phyloP scores from a whole-genome alignment of 73 alveolate species.

The Stentor coeruleus region DNA sequence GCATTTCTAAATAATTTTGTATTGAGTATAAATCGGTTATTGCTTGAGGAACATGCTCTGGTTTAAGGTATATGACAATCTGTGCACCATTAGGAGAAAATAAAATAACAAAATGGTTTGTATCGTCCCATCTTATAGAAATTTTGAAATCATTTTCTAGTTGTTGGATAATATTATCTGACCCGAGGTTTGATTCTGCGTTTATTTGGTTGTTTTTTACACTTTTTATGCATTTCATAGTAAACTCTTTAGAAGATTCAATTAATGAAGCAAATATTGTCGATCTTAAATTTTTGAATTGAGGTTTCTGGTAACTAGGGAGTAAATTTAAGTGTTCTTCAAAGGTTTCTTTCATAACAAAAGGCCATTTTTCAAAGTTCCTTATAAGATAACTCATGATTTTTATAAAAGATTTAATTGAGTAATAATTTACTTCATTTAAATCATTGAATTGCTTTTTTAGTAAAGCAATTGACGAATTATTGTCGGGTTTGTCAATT shows the following conservation, averaged over 20 bases:
- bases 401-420: too few species aligned
- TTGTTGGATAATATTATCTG: background rate
- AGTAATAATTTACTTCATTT: too few species aligned
- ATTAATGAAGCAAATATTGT: background rate
- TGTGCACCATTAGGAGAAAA: background rate
- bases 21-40: too few species aligned
- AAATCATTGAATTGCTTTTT: too few species aligned
- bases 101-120: constrained; percentile 6
- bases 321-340: too few species aligned
- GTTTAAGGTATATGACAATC: background rate
- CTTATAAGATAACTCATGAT: too few species aligned
- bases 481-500: too few species aligned
- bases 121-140: constrained; percentile 23
- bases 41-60: background rate
- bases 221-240: background rate
- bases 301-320: too few species aligned
- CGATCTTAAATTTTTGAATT: background rate
- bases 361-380: too few species aligned
- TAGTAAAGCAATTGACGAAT: too few species aligned
- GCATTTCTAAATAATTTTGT: too few species aligned
- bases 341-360: too few species aligned
- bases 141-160: background rate
- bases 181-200: background rate
- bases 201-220: background rate
- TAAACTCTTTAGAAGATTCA: constrained; percentile 1